Conservation (phyloP, 495 filamentous ascomycete species). For the Antarctomyces pellizariae region DNA sequence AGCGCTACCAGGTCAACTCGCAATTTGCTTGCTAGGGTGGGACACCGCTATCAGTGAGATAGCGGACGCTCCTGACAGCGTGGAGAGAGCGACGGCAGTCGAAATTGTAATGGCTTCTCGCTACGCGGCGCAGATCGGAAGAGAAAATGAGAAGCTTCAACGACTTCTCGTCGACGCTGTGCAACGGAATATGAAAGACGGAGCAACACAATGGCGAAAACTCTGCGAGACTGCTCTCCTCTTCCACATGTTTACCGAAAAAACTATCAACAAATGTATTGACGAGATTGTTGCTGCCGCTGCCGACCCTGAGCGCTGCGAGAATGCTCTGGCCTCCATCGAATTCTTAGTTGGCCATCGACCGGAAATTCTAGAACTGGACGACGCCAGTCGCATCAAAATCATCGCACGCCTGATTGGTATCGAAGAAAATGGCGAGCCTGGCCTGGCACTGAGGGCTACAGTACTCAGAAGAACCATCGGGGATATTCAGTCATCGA, state of each 20-base stretch:
- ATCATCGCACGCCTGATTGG: conserved; percentile 21
- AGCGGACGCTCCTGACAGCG: conserved; percentile 1
- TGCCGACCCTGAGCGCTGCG: conserved; percentile 1
- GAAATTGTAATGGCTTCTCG: conserved; percentile 18
- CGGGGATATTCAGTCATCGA: conserved; percentile 15
- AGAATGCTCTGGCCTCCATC: conserved; percentile 15
- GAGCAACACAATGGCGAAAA: conserved; percentile 11
- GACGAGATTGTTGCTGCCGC: conserved; percentile 13
- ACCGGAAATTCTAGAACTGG: conserved; percentile 14
- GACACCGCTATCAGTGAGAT: conserved; percentile 2
- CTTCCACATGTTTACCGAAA: conserved; percentile 13
- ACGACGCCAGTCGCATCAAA: conserved; percentile 15
- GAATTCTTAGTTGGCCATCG: conserved; percentile 17
- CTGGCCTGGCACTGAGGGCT: conserved; percentile 12
- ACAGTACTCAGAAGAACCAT: conserved; percentile 7
- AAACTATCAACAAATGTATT: conserved; percentile 11
- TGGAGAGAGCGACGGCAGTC: conserved; percentile 10
- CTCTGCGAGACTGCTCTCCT: conserved; percentile 19
- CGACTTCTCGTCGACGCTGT: conserved; percentile 13
- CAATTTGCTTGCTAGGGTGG: conserved; percentile 4
- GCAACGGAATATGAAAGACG: conserved; percentile 2
- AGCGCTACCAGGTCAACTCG: conserved; percentile 2
- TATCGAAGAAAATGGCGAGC: conserved; percentile 19
- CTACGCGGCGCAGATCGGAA: conserved; percentile 10
- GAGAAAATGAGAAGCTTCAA: conserved; percentile 15